Conservation (phyloP, 2,329 filamentous ascomycete species). For the Tolypocladium sp. region DNA sequence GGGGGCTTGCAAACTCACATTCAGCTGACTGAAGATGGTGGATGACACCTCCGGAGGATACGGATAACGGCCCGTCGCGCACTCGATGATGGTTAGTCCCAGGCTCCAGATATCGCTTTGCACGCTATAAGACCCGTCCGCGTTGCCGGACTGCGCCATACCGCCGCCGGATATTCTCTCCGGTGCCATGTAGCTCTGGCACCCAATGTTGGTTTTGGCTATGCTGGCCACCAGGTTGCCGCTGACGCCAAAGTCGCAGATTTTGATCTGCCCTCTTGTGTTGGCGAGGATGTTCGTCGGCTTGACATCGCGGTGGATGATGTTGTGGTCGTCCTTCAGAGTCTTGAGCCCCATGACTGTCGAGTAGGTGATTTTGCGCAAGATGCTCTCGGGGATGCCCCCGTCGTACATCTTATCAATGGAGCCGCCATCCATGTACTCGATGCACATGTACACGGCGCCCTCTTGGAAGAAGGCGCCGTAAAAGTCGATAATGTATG, state of each 20-base stretch:
- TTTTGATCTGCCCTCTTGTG: slow-evolving; percentile 84
- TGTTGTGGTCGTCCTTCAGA: slow-evolving; percentile 96
- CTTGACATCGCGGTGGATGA: slow-evolving; percentile 97
- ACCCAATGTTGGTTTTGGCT: slow-evolving; percentile 97
- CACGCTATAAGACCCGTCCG: slow-evolving; percentile 86
- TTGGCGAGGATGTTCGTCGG: slow-evolving; percentile 98
- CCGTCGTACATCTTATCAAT: slow-evolving; percentile 92
- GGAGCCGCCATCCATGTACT: slow-evolving; percentile 97
- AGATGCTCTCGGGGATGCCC: slow-evolving; percentile 78
- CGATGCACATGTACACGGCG: slow-evolving; percentile 97
- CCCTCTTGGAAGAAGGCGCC: slow-evolving; percentile 98
- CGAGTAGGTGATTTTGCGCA: slow-evolving; percentile 82
- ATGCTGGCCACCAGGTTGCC: slow-evolving; percentile 96
- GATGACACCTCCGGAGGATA: slow-evolving; percentile 96
- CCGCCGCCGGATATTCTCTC: slow-evolving; percentile 87
- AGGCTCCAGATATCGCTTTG: slow-evolving; percentile 98
- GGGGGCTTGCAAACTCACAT: slow-evolving; percentile 53
- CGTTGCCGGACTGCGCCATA: slow-evolving; percentile 58
- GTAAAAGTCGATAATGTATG: slow-evolving; percentile 98
- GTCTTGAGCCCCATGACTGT: slow-evolving; percentile 88
- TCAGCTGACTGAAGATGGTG: slow-evolving; percentile 96
- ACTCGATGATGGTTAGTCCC: slow-evolving; percentile 90
- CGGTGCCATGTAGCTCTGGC: slow-evolving; percentile 98
- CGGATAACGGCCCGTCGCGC: slow-evolving; percentile 86
- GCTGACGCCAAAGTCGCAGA: slow-evolving; percentile 96